phyloP scores from a whole-genome alignment of 345 rosid genomes.

The Alliaria petiolata region DNA sequence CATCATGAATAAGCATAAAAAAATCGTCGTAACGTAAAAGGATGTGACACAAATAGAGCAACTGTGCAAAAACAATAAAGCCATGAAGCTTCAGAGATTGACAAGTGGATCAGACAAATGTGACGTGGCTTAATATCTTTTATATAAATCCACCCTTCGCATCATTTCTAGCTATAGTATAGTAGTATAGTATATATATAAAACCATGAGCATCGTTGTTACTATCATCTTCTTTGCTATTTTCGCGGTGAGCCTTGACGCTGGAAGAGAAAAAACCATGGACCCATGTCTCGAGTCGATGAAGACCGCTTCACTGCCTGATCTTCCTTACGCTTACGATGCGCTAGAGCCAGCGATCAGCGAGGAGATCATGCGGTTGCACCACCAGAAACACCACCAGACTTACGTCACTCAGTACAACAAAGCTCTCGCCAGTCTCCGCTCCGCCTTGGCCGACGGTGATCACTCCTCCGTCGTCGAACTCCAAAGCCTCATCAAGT shows the following conservation, averaged over 20 bases:
- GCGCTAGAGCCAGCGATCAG: conserved; percentile 88
- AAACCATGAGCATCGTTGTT: conserved; percentile 8
- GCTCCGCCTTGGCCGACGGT: conserved; percentile 57
- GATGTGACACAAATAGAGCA: conserved; percentile 17
- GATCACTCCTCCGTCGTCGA: conserved; percentile 61
- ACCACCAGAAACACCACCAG: conserved; percentile 95
- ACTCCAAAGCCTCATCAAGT: conserved; percentile 84
- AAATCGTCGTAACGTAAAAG: background rate
- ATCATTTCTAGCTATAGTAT: background rate
- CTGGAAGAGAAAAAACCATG: conserved; percentile 2
- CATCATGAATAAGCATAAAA: background rate
- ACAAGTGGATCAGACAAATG: conserved; percentile 14
- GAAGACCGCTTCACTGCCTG: conserved; percentile 76
- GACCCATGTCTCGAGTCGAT: conserved; percentile 29
- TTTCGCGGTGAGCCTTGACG: background rate
- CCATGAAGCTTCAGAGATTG: background rate
- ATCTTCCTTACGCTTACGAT: conserved; percentile 77
- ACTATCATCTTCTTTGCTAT: background rate
- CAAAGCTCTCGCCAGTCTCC: conserved; percentile 70
- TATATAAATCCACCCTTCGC: background rate
- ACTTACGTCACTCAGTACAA: conserved; percentile 81
- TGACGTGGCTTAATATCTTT: background rate
- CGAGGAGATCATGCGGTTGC: conserved; percentile 92
- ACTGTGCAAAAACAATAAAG: background rate
- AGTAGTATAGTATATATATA: background rate